Base-by-base conservation (phyloP, 148 eudicot genomes). In the Nyssa sinensis region DNA sequence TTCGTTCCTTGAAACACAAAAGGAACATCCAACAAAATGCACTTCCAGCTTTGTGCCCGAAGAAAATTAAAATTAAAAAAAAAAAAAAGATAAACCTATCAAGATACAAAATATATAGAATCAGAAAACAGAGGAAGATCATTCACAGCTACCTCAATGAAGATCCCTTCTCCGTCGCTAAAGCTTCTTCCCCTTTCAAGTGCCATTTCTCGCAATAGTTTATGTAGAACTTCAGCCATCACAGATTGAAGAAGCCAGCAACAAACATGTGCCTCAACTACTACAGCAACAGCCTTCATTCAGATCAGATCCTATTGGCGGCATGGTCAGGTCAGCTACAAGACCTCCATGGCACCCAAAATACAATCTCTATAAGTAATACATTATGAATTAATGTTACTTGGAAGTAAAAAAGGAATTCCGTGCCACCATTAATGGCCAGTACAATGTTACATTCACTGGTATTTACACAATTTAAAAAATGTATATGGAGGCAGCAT, bases 361-460 rank as follows among this genome's bases (percentile, higher is more conserved):
- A 27, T 59, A 31, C 27, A 24, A 21, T 78, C 71, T 66, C 76
- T 39, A 17, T 55, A 55, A n/a, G 49, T 39, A 71, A 27, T 60
- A 73, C 75, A 73, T 23, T 51, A 59, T 24, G 44, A 76, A 31
- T 68, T 64, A 63, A 35, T 69, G 74, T 76, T 37, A 23, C 53
- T 44, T 29, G 55, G n/a, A 47, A 71, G 67, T 65, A 77, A 69
- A 73, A 32, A 67, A 14, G 1, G 62, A 75, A 66, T 62, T 69
- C 19, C 73, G 75, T 55, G 86, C 82, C 76, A 68, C 66, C 66
- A 69, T 47, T 75, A 49, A 23, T 31, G 71, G 70, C 73, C 72
- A 41, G 62, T 32, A 67, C 79, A 75, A 60, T 73, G 82, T 79
- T 79, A 85, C 84, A 88, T 44, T 71, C 44, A 32, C 9, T 44